Evolutionary conservation across 768 basidiomycete genomes (phyloP), one percentile per base, ranked within the genome.

Genomic region (Gyrodon lividus): DNA sequence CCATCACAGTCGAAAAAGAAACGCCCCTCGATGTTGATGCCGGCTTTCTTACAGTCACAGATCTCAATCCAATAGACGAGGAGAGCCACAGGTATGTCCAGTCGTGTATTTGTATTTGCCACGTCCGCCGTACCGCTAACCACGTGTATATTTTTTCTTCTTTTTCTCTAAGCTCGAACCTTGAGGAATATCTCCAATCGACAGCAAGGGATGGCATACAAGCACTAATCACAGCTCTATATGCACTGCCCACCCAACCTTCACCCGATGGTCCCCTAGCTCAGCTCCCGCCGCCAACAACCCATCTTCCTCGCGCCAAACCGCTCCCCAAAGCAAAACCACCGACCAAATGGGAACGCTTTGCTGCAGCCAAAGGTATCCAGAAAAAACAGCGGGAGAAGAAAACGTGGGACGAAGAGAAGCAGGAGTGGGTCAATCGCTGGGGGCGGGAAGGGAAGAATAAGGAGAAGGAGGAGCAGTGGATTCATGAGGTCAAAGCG

Each of bases 291-390:
- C 63, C 82, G 1, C 88, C 91, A 2, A 81, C 77, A 2, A 90
- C 87, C 23, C 74, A 76, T 42, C 80, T 98, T 1, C 97, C 97
- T 0, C 82, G 97, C 20, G 80, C 93, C 26, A 98, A 99, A 67
- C 92, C 90, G 0, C 76, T 98, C 2, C 97, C 95, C 0, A 95
- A 93, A 62, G 88, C 89, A 2, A 97, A 96, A 71, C 86, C 87
- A 8, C 83, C 79, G 30, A 98, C 96, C 6, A 98, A 97, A 70
- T 99, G 97, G 97, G 92, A 98, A 74, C 77, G 82, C 50, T 99
- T 98, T 63, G 96, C 96, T 5, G 83, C 85, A 42, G 86, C 90
- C 33, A 98, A 97, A 74, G 97, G 97, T 33, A 98, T 98, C 62
- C 82, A 83, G 62, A 83, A 97, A 62, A 82, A 74, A 63, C 79